Evolutionary conservation across 2,329 filamentous ascomycete genomes (phyloP).

Genomic region (Fusarium sp.): DNA sequence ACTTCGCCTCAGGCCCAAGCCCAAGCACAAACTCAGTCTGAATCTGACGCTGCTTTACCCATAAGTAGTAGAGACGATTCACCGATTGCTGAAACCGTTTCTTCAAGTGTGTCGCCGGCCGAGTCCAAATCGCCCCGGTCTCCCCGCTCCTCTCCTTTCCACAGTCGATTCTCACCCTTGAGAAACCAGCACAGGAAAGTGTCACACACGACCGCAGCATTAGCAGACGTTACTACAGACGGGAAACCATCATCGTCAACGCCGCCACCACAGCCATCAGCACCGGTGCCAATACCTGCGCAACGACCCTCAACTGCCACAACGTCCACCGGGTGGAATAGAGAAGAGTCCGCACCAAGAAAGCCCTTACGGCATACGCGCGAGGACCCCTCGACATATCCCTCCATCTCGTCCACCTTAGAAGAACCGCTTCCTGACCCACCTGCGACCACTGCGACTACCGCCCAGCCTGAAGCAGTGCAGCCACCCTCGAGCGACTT

Average conservation of each 20-base stretch:
- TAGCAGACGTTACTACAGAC: conserved; percentile 19
- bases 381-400: conserved; percentile 43
- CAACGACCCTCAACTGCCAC: conserved; percentile 29
- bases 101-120: conserved; percentile 48
- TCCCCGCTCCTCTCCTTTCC: conserved; percentile 60
- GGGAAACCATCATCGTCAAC: conserved; percentile 5
- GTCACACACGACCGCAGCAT: conserved; percentile 39
- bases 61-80: conserved; percentile 45
- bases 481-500: conserved; percentile 48
- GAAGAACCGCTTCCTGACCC: conserved; percentile 36
- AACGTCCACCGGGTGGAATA: conserved; percentile 29
- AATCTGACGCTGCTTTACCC: conserved; percentile 54
- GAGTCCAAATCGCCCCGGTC: conserved; percentile 56
- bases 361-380: conserved; percentile 42
- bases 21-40: conserved; percentile 25
- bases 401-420: conserved; percentile 44
- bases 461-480: conserved; percentile 17
- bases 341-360: conserved; percentile 40
- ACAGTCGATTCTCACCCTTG: conserved; percentile 53
- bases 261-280: background rate
- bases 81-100: conserved; percentile 47
- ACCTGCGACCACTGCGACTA: conserved; percentile 33
- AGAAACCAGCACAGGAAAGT: conserved; percentile 41
- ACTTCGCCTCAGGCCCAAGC: conserved; percentile 25
- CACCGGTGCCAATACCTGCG: background rate